phyloP scores from a whole-genome alignment of 768 basidiomycete genomes.

The Rubroboletus pulcherrimus region DNA sequence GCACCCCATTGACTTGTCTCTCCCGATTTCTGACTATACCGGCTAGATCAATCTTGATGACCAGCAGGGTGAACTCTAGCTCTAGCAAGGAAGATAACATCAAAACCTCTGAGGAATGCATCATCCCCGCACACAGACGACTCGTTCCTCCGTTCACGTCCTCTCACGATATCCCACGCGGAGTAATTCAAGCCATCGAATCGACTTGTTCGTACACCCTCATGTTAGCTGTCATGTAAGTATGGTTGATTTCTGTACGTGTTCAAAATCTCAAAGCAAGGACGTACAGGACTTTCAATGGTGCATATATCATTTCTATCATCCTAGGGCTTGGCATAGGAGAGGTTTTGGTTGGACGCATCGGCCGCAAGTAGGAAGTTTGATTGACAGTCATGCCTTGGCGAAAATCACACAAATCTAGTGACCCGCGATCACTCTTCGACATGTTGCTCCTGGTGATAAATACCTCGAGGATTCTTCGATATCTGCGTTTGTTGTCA shows the following conservation, averaged over 20 bases:
- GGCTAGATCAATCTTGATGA: slow-evolving; percentile 10
- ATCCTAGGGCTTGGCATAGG: slow-evolving; percentile 69
- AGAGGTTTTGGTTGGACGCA: slow-evolving; percentile 66
- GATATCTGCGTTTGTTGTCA: background rate
- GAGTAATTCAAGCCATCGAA: slow-evolving; percentile 60
- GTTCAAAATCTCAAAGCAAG: slow-evolving; percentile 4
- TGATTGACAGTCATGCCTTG: background rate
- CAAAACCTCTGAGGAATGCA: background rate
- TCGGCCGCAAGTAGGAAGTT: slow-evolving; percentile 27
- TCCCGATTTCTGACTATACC: background rate
- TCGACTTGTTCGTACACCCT: slow-evolving; percentile 61
- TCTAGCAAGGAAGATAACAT: background rate
- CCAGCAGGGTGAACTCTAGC: background rate
- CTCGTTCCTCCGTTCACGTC: slow-evolving; percentile 58
- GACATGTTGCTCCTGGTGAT: background rate
- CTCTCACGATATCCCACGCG: slow-evolving; percentile 68
- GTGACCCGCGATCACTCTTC: background rate
- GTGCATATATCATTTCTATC: slow-evolving; percentile 70
- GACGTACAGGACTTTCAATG: slow-evolving; percentile 73
- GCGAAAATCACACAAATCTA: background rate
- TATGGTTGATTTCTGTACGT: background rate
- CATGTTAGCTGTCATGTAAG: slow-evolving; percentile 83
- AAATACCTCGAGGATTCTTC: background rate
- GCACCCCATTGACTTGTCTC: background rate
- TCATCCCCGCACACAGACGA: slow-evolving; percentile 16